Conservation (phyloP, 768 basidiomycete species). For the Trametes coccinea region DNA sequence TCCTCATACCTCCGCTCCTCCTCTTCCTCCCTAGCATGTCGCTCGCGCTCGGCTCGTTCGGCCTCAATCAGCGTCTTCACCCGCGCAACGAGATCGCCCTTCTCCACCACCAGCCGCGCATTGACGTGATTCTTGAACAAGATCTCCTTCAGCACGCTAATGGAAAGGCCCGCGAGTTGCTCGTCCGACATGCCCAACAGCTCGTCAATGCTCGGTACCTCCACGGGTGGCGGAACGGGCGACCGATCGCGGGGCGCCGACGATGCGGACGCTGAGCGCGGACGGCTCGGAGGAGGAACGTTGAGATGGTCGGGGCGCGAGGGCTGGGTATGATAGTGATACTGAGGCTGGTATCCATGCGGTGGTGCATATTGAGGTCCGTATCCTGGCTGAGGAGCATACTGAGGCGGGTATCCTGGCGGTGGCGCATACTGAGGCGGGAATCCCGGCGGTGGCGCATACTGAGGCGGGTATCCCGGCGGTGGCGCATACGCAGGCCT, state of each 20-base stretch:
- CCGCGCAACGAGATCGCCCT: constrained; percentile 76
- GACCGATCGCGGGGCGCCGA: constrained; percentile 8
- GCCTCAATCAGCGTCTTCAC: constrained; percentile 62
- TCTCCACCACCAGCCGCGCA: constrained; percentile 74
- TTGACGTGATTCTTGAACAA: constrained; percentile 79
- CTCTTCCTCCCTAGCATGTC: constrained; percentile 31
- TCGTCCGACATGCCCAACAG: constrained; percentile 63
- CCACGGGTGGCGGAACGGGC: constrained; percentile 29
- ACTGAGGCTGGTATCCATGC: constrained; percentile 10
- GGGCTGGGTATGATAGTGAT: constrained; percentile 11
- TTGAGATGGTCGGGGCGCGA: constrained; percentile 23
- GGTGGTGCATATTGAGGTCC: neutral
- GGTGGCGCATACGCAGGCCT: neutral
- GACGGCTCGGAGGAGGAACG: constrained; percentile 28
- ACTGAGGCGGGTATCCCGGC: neutral
- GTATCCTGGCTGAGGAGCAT: neutral
- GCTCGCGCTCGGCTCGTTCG: constrained; percentile 31
- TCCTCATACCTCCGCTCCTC: constrained; percentile 25
- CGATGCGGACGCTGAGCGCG: constrained; percentile 44
- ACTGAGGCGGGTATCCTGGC: neutral
- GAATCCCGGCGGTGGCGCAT: neutral
- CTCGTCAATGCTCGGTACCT: constrained; percentile 62
- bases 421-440: neutral
- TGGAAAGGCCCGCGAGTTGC: constrained; percentile 59
- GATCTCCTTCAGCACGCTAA: constrained; percentile 74